Base-by-base conservation (phyloP, 768 basidiomycete genomes). In the Rhizopogon vesiculosus region DNA sequence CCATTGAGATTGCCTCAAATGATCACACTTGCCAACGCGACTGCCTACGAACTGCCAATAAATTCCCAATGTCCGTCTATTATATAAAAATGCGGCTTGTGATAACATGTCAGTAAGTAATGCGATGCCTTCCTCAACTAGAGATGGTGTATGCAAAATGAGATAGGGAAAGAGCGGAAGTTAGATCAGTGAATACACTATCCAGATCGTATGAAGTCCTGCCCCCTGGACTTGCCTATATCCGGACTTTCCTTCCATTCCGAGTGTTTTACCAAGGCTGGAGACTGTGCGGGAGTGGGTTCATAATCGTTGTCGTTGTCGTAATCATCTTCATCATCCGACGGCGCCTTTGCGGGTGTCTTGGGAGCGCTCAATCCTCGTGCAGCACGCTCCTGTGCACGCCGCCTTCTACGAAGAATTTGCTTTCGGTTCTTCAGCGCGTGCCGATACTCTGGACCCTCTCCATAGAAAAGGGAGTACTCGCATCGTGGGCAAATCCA, bases 401-500 rank as follows among this genome's bases (percentile, higher is more conserved):
- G 76, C 61, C 85, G 74, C 51, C 90, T 73, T 51, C 89, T 72
- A 63, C 76, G 78, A 61, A 94, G 74, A 45, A 94, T 86, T 78
- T 86, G 87, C 75, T 91, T 91, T 58, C 93, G 73, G 60, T 78
- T 84, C 69, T 83, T 74, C 56, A 93, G 74, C 42, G 85, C 87
- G 44, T 78, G 75, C 59, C 81, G 76, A 68, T 89, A 86, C 53
- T 76, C 80, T 53, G 72, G 56, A 41, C 89, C 89, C 50, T 88
- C 87, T n/a, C 93, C 92, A 67, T 89, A 98, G 69, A 96, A 95
- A 55, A 98, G 66, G 56, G 85, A 78, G 68, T 93, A 95, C 73
- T 98, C 96, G 76, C 96, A 98, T 64, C 89, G 90, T 59, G 89
- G 82, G 68, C 96, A 98, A 56, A 98, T 86, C 87, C 91, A 97